Evolutionary conservation across 441 rosid species (phyloP), one percentile per base, ranked within the genome.

Genomic region (Populus hybrid): DNA sequence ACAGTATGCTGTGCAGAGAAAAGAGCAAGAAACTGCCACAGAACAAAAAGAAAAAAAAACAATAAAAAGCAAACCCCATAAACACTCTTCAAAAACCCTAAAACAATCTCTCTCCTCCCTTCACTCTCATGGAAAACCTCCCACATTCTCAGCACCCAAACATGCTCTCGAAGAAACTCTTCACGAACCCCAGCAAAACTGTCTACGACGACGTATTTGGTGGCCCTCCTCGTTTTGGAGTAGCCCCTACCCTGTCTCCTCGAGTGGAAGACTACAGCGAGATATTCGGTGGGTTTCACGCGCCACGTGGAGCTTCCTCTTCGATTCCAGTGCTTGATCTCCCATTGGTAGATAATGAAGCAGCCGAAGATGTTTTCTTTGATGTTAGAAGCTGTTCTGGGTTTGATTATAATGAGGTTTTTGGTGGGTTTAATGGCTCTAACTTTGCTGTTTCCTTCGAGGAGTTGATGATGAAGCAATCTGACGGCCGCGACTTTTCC

Each of bases 281-380:
- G 87, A 93, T 93, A 65, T 95, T 95, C 87, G 87, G 92, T 33
- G 89, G 91, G 1, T 91, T 92, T 68, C 93, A 86, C 81, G 87
- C 93, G 23, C 85, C 95, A 78, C 91, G 93, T 87, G 88, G 65
- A 61, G 65, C 28, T 61, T 61, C 90, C 81, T 77, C 92, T 24
- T 92, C 96, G 77, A 89, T 95, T 79, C 99, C 98, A 18, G 92
- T 95, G 72, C 93, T 95, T 56, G 96, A 93, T 91, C 96, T 95
- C 76, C 97, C 97, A 0, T 42, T 82, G 65, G 86, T 83, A 0
- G 89, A 84, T 26, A 88, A 82, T 2, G 88, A 79, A 18, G 68
- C 50, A 2, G 68, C 36, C 38, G 91, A 86, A 65, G 65, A 61
- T 61, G 88, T 80, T 20, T 87, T 74, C 82, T 89, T 91, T 72